Conservation (phyloP, 257 asterid species). For the Knoxia roxburghii region DNA sequence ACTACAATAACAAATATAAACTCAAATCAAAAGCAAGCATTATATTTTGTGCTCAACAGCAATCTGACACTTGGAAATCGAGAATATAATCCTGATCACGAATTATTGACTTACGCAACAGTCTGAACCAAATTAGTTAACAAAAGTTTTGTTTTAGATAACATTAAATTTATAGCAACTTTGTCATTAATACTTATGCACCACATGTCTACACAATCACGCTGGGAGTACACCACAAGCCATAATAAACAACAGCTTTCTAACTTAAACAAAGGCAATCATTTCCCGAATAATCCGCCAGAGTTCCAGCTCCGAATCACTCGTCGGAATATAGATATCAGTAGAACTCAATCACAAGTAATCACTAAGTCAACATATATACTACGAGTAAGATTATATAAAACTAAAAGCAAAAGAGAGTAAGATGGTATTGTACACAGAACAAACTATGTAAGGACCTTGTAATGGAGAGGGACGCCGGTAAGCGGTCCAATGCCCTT, state of each 20-base stretch:
- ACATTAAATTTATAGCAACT: neutral
- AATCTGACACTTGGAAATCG: neutral
- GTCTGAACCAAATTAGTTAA: neutral
- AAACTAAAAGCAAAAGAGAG: neutral
- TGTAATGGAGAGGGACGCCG: conserved; percentile 83
- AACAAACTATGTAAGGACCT: conserved; percentile 34
- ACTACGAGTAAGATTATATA: neutral
- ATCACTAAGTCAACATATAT: neutral
- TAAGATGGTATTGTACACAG: neutral
- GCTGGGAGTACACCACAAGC: neutral
- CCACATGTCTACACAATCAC: neutral
- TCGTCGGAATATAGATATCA: neutral
- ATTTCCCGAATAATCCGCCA: neutral
- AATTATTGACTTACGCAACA: neutral
- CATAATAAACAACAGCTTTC: neutral
- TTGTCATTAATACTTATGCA: neutral
- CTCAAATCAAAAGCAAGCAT: neutral
- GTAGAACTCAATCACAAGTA: neutral
- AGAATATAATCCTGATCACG: too few species aligned
- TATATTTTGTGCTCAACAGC: neutral
- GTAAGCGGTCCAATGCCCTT: conserved; percentile 81
- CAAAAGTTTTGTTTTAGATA: neutral
- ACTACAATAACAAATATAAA: neutral
- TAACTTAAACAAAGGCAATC: neutral
- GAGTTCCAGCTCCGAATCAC: neutral